Evolutionary conservation across 2,329 filamentous ascomycete species (phyloP).

Genomic region (Anthostomella pinea): DNA sequence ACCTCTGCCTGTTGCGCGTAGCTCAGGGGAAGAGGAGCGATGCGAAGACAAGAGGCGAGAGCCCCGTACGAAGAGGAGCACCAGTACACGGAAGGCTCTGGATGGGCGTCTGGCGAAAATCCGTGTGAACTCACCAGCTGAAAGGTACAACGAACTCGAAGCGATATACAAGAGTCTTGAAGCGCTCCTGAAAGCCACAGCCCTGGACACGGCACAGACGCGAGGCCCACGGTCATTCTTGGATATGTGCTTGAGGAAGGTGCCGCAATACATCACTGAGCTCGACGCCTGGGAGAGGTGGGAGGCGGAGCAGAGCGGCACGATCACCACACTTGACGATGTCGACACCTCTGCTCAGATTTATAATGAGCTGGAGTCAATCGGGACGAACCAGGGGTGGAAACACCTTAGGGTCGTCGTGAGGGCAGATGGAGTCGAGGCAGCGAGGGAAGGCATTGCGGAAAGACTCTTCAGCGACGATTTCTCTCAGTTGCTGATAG

Average conservation of each 20-base stretch:
- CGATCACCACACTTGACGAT: constrained; percentile 32
- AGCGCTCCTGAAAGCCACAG: constrained; percentile 42
- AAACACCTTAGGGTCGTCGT: constrained; percentile 43
- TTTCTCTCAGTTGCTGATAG: constrained; percentile 40
- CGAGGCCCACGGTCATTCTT: constrained; percentile 41
- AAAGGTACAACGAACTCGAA: constrained; percentile 39
- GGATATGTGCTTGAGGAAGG: constrained; percentile 46
- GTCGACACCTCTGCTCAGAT: constrained; percentile 42
- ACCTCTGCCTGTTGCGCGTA: constrained; percentile 9
- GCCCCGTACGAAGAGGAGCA: constrained; percentile 9
- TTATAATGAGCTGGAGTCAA: constrained; percentile 47
- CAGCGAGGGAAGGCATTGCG: constrained; percentile 40
- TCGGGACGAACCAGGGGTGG: constrained; percentile 44
- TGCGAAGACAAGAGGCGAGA: constrained; percentile 3
- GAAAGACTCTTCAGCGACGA: constrained; percentile 41
- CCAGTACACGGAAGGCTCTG: constrained; percentile 20
- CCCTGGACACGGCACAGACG: constrained; percentile 6
- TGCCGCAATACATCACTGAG: constrained; percentile 45
- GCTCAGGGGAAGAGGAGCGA: constrained; percentile 1
- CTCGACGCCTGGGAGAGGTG: constrained; percentile 42
- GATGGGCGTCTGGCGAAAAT: constrained; percentile 36
- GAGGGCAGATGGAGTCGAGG: constrained; percentile 44
- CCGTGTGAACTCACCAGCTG: constrained; percentile 27
- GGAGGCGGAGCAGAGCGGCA: constrained; percentile 38
- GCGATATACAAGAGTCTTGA: constrained; percentile 45